Base-by-base conservation (phyloP, 2,329 filamentous ascomycete species). In the Aplosporella prunicola region DNA sequence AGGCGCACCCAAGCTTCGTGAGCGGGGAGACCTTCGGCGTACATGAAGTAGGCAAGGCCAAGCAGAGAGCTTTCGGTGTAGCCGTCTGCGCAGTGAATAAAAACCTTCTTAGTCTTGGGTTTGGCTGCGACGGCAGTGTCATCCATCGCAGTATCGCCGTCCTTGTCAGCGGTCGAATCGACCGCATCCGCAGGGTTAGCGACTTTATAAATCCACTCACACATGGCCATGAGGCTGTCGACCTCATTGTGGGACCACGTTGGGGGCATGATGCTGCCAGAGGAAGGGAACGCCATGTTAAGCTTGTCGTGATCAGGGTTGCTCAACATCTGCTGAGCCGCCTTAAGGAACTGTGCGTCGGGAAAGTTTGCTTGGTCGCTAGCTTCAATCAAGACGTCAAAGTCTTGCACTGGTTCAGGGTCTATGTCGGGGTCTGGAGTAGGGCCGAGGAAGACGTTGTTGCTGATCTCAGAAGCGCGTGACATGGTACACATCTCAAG, bases 401-500 rank as follows among this genome's bases (percentile, higher is more conserved):
- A 94, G 39, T 79, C 72, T 22, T 77, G 71, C 2, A 67, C 61
- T 17, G 56, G 51, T 18, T 52, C 49, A 47, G 56, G 46, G 47
- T 65, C 65, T 48, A 50, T 70, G 1, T 70, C 65, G 2, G 74
- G 68, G 46, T 93, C 84, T 1, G 87, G 86, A 0, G 86, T 91
- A 2, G 86, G 84, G 0, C 91, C 91, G 42, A 95, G 69, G 74
- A 81, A 96, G 17, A 96, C 85, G 53, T 95, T 95, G 47, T 75
- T 72, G 36, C 84, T 79, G 45, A 96, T 93, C 57, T 94, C 83
- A 0, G 87, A 87, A 3, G 88, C 81, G 50, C 77, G 77, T 9
- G 89, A 88, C 89, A 96, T 95, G 42, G 72, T 72, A 58, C 83
- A 87, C 89, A 98, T 96, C 63, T 98, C 91, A 33, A 76, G 62